Evolutionary conservation across 1,284 basidiomycete genomes (phyloP), one percentile per base, ranked within the genome.

Genomic region (Ceraceosorus guamensis): DNA sequence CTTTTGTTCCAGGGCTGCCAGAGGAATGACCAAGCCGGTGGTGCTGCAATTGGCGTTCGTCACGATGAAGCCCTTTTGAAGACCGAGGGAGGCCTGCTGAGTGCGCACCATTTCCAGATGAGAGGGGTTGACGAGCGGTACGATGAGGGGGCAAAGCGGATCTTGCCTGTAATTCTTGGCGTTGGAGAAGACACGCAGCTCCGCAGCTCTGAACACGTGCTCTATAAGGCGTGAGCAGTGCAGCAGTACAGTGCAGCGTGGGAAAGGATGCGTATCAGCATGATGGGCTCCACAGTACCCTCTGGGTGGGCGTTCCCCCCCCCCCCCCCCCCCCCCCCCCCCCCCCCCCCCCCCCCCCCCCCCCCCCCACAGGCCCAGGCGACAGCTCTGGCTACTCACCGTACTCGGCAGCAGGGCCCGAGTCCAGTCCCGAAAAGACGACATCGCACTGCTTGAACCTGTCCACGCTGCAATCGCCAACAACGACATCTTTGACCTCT

Each of bases 21-120:
- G 85, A 11, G 92, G 91, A 46, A 98, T 86, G 61, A 95, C 91
- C 63, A 89, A 82, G 31, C 88, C 93, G 1, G 95, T 99, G 14
- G 95, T 97, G 37, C 90, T 89, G 80, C 95, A 98, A 80, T 98
- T 98, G 66, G 95, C 95, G 77, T 99, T 99, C 56, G 91, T 93
- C 62, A 98, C 86, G 76, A 99, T 93, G 81, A 91, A 98, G 3
- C 95, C 95, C 67, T 86, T 88, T 0, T 67, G 60, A 34, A 85
- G 84, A 3, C 87, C 86, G 48, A 72, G 79, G 8, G 83, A 73
- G 59, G 82, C 85, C 48, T 64, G 65, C 78, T 98, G 95, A 73
- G 91, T 86, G 0, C 83, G 82, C 67, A 98, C 81, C 73, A 98
- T 89, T 62, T 83, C 80, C 52, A 97, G 80, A 77, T 99, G 95